Evolutionary conservation across 257 asterid genomes (phyloP), one percentile per base, ranked within the genome.

Genomic region (Solanum appendiculatum): DNA sequence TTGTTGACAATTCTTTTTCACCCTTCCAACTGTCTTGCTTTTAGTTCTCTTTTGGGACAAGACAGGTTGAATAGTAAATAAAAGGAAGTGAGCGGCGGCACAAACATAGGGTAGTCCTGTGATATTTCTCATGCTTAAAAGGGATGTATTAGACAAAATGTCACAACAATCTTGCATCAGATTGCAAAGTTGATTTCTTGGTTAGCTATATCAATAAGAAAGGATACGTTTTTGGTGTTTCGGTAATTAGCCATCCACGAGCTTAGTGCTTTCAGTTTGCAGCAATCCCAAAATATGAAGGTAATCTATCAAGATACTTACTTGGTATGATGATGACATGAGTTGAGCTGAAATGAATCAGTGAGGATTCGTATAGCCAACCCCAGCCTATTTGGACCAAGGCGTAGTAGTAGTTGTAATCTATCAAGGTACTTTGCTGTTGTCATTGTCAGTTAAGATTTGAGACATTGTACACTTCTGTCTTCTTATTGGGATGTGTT

Each of bases 1-100:
- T 80, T 46, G 29, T 46, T 16, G 66, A 80, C 36, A 58, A 82
- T 40, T 40, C 5, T 60, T 78, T 86, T 86, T 87, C 84, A 36
- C 85, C 87, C 82, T 88, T 88, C 86, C 87, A 16, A 48, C 56
- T 72, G 81, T 74, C 80, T 42, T 29, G 48, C 23, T 11, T 73
- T 9, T 15, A 87, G 21, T 21, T 27, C 58, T 42, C 33, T 51
- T 40, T 74, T 9, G 27, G 14, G 40, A 54, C 25, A 9, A 23
- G 40, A 39, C 39, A 29, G 33, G 21, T 25, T 15, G 5, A 44
- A 46, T 34, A 46, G 40, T 16, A 80, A 46, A 46, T 46, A 80
- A 46, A 80, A 80, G 84, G 42, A 46, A 48, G 85, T 18, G 40
- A 44, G 25, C 7, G 10, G 66, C 51, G 42, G 84, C 66, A 80